Percentiles rank a stretch among this genome's conserved stretches.
phyloP scores from a whole-genome alignment of 371 early-diverging fungal genomes.

The Mucor lusitanicus region DNA sequence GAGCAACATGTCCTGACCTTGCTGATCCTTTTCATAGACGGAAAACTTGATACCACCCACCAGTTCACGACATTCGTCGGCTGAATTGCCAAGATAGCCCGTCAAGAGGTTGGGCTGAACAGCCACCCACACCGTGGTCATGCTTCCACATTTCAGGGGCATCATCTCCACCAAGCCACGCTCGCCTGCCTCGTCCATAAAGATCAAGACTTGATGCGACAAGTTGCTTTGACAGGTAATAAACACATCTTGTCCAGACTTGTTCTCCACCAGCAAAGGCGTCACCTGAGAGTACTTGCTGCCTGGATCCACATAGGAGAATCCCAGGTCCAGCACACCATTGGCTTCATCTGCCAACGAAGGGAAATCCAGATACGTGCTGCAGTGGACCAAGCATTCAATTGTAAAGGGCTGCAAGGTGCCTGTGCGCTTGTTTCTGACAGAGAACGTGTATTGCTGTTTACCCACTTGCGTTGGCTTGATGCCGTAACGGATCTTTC shows the following conservation, averaged over 20 bases:
- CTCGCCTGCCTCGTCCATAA: conserved; percentile 69
- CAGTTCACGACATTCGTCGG: conserved; percentile 69
- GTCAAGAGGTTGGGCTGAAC: conserved; percentile 75
- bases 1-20: conserved; percentile 31
- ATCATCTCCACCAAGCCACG: conserved; percentile 62
- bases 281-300: conserved; percentile 79
- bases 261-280: conserved; percentile 72
- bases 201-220: conserved; percentile 81
- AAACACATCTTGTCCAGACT: conserved; percentile 63
- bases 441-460: conserved; percentile 52
- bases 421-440: conserved; percentile 42
- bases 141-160: conserved; percentile 54
- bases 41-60: conserved; percentile 85
- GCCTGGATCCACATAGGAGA: conserved; percentile 80
- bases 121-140: conserved; percentile 75
- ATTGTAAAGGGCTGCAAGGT: conserved; percentile 53
- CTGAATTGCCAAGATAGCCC: conserved; percentile 42
- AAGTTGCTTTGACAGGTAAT: conserved; percentile 80
- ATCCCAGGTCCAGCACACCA: conserved; percentile 76
- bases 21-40: conserved; percentile 52
- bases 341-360: conserved; percentile 55
- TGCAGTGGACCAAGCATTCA: conserved; percentile 58
- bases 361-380: conserved; percentile 68
- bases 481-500: conserved; percentile 63
- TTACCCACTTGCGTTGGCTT: conserved; percentile 54